phyloP scores from a whole-genome alignment of 495 filamentous ascomycete genomes.

The Hypoxylon rickii region DNA sequence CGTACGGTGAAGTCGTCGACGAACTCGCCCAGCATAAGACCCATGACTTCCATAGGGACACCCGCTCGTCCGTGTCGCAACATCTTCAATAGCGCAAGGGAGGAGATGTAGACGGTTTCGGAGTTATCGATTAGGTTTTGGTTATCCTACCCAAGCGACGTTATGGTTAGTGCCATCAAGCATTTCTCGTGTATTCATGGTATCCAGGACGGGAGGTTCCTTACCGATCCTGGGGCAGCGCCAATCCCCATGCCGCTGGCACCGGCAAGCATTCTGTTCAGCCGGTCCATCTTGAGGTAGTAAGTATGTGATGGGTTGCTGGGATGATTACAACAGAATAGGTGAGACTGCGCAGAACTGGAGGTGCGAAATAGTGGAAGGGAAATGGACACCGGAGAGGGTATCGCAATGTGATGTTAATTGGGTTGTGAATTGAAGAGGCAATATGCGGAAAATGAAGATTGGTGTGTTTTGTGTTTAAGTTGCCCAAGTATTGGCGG shows the following conservation, averaged over 20 bases:
- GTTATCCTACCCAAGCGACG: constrained; percentile 70
- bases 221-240: constrained; percentile 75
- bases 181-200: too few relatives aligned
- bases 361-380: not conserved
- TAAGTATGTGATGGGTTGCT: constrained; percentile 17
- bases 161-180: constrained; percentile 7
- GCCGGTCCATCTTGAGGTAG: constrained; percentile 72
- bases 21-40: constrained; percentile 97
- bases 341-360: not conserved
- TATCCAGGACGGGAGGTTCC: constrained; percentile 32
- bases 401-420: not conserved
- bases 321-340: constrained; percentile 5
- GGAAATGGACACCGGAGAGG: not conserved
- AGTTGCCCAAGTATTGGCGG: too few relatives aligned
- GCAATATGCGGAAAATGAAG: not conserved
- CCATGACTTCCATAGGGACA: constrained; percentile 99
- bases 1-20: constrained; percentile 98
- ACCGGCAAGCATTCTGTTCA: constrained; percentile 78
- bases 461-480: too few relatives aligned
- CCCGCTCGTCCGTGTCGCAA: constrained; percentile 94
- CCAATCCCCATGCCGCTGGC: constrained; percentile 79
- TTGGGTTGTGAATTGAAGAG: not conserved
- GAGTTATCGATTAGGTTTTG: constrained; percentile 94
- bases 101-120: constrained; percentile 99
- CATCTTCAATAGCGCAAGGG: constrained; percentile 97